Conservation (phyloP, 1,284 basidiomycete genomes). For the Cutaneotrichosporon daszewskae region DNA sequence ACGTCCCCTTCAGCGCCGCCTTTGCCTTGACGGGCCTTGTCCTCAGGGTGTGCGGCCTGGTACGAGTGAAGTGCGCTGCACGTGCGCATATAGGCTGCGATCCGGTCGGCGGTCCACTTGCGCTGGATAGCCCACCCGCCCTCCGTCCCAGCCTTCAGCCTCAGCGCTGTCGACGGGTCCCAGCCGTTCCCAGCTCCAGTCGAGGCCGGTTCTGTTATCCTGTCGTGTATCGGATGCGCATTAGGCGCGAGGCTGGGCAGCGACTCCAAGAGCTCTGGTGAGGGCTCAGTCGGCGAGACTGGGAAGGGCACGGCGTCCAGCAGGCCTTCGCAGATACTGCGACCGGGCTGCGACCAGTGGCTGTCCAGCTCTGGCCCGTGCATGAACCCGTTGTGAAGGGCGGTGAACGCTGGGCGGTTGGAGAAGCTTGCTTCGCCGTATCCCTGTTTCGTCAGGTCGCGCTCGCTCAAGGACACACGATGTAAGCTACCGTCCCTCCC, state of each 20-base stretch:
- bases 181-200: conserved; percentile 29
- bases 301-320: conserved; percentile 65
- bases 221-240: conserved; percentile 7
- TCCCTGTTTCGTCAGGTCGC: conserved; percentile 49
- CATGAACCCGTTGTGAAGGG: conserved; percentile 22
- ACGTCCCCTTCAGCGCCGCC: conserved; percentile 54
- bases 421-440: conserved; percentile 73
- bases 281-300: conserved; percentile 26
- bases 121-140: conserved; percentile 59
- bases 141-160: conserved; percentile 13
- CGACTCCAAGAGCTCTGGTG: too few species aligned
- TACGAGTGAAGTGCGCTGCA: conserved; percentile 68
- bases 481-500: conserved; percentile 68
- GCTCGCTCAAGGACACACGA: conserved; percentile 52
- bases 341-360: conserved; percentile 74
- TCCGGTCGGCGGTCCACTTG: conserved; percentile 58
- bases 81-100: conserved; percentile 66
- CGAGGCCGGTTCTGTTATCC: conserved; percentile 6
- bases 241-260: conserved; percentile 52
- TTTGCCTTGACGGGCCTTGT: conserved; percentile 42
- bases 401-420: conserved; percentile 60
- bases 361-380: conserved; percentile 54
- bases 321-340: conserved; percentile 66
- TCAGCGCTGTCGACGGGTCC: conserved; percentile 24
- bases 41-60: conserved; percentile 60